Conservation (phyloP, 2,329 filamentous ascomycete genomes). For the Ophiocordyceps robertsii region DNA sequence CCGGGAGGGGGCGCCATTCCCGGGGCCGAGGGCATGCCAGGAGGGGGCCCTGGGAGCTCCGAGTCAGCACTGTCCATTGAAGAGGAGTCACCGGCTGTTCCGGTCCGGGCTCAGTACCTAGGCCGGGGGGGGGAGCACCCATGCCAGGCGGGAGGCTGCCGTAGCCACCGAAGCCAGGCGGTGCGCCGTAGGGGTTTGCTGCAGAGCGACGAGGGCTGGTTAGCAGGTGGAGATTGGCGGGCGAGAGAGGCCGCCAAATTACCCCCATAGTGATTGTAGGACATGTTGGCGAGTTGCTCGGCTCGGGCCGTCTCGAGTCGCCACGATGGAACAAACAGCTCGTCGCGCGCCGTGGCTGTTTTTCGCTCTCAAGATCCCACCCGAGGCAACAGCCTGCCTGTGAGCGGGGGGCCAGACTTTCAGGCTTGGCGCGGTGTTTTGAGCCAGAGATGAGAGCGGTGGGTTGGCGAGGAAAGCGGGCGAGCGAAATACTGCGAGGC, state of each 20-base stretch:
- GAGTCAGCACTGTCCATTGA: neutral
- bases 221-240: slow-evolving; percentile 2
- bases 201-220: neutral
- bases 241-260: slow-evolving; percentile 6
- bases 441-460: too few relatives aligned
- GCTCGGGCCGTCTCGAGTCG: slow-evolving; percentile 3
- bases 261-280: slow-evolving; percentile 50
- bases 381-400: too few relatives aligned
- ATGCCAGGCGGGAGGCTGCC: slow-evolving; percentile 52
- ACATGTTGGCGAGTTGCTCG: slow-evolving; percentile 23
- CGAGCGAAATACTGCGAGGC: too few relatives aligned
- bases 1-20: slow-evolving; percentile 56
- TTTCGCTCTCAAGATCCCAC: neutral
- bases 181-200: slow-evolving; percentile 57
- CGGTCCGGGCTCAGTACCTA: slow-evolving; percentile 44
- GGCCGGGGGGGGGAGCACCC: slow-evolving; percentile 67
- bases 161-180: slow-evolving; percentile 60
- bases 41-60: slow-evolving; percentile 48
- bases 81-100: neutral
- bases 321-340: slow-evolving; percentile 2
- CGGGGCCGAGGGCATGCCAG: slow-evolving; percentile 63
- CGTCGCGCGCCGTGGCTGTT: neutral
- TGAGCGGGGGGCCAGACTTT: too few relatives aligned
- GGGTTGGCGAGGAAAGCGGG: too few relatives aligned
- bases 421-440: too few relatives aligned